Base-by-base conservation (phyloP, 139 green algal genomes). In the Chlorella sorokiniana region DNA sequence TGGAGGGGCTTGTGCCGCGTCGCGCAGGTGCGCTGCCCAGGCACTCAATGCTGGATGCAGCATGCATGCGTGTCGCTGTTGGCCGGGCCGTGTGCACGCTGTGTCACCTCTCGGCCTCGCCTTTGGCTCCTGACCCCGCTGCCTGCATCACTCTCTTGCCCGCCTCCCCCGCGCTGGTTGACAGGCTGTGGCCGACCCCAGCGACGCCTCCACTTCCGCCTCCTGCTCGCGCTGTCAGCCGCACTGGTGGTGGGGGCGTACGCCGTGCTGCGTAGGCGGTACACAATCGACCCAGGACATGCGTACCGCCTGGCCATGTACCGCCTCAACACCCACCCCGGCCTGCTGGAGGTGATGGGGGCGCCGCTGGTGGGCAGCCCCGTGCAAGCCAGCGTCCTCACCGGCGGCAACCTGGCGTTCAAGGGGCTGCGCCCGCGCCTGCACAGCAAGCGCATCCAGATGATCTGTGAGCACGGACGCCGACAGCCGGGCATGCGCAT, bases 331-430 rank as follows among this genome's bases (percentile, higher is more conserved):
- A 91, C 88, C 0, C 86, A 90, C 73, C 89, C 92, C 0, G 90
- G 86, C 18, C 82, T 93, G 69, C 79, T 95, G 33, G 90, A 95
- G 88, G 89, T 96, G 23, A 89, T 96, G 88, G 93, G 93, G 0
- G 90, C 93, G 1, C 93, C 93, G 14, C 65, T 96, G 77, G 88
- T 83, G 31, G 91, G 93, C 35, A 88, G 70, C 29, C 73, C 88
- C 33, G 65, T 95, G 41, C 84, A 88, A 9, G 93, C 91, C 14
- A 89, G 84, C 65, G 88, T 96, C 45, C 65, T 91, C 27, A 91
- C 90, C 0, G 93, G 93, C 25, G 93, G 93, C 11, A 86, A 85
- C 8, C 27, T 95, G 35, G 79, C 79, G 44, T 79, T 93, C 44
- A 88, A 89, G 59, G 90, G 88, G 18, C 71, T 85, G 83, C 31